Evolutionary conservation across 2,329 filamentous ascomycete species (phyloP), one percentile per base, ranked within the genome.

Genomic region (Colletotrichum eleusines): DNA sequence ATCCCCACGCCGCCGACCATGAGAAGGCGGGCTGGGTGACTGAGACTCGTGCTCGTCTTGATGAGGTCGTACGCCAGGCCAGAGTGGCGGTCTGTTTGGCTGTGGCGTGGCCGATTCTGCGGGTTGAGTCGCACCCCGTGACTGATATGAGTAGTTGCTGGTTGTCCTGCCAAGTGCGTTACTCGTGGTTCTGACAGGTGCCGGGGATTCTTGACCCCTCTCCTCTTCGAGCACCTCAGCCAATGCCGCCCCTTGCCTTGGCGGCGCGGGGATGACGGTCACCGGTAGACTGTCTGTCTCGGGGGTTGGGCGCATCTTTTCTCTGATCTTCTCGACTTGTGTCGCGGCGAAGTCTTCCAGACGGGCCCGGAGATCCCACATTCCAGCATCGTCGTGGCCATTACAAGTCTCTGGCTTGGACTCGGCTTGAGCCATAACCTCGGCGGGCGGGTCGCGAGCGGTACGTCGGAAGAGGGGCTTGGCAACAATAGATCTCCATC

Each of bases 341-440:
- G 83, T 85, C 1, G 83, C 87, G 0, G 89, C 88, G 74, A 91
- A 91, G 58, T 90, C 86, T 70, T 91, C 89, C 1, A 91, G 76
- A 18, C 88, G 84, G 12, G 81, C 82, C 42, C 84, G 84, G 12
- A 91, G 74, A 75, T 90, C 88, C 89, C 89, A 91, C 51, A 84
- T 76, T 42, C 76, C 77, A 51, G 76, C 58, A 42, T 72, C 76
- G 26, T 80, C 77, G 50, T 77, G 76, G 53, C 76, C 73, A 26
- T 73, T 75, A 16, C 71, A 53, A 16, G 44, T 35, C 28, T 66
- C 66, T 74, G 59, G 53, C 31, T 67, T 68, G 44, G 55, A 31
- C 31, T 57, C 61, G 8, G 57, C 57, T 16, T 69, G 71, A 9
- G 46, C 38, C 53, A 72, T 71, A 23, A 69, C 57, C 33, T 73